Percentiles rank a stretch among this genome's conserved stretches.
phyloP scores from a whole-genome alignment of 2,329 filamentous ascomycete genomes.

The Cyclaneusma minus region DNA sequence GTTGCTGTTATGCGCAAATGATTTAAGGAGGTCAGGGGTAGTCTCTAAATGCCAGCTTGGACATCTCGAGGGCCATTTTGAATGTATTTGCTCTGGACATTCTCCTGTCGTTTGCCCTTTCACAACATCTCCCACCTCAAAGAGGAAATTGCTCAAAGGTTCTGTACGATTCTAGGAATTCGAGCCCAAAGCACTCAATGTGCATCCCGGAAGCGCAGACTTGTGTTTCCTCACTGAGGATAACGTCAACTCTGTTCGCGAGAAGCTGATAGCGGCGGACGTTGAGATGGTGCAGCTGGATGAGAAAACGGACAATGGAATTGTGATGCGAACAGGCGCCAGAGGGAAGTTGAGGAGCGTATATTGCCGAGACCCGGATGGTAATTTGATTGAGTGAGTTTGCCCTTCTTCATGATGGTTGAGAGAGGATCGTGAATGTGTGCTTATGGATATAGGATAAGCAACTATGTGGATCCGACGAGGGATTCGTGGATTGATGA shows the following conservation, averaged over 20 bases:
- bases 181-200: conserved; percentile 38
- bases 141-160: no score
- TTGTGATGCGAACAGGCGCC: conserved; percentile 40
- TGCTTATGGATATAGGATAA: not conserved
- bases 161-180: conserved; percentile 25
- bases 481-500: no score
- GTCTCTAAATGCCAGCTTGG: no score
- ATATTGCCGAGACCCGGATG: conserved; percentile 45
- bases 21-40: not conserved
- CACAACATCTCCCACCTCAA: no score
- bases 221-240: conserved; percentile 41
- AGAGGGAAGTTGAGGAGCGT: conserved; percentile 37
- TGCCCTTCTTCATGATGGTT: not conserved
- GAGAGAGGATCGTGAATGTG: conserved; percentile 1
- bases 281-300: conserved; percentile 26
- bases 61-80: no score
- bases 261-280: conserved; percentile 23
- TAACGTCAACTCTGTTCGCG: conserved; percentile 29
- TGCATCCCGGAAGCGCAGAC: conserved; percentile 40
- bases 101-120: no score
- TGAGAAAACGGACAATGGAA: conserved; percentile 24
- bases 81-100: no score
- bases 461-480: no score
- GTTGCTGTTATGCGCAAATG: not conserved
- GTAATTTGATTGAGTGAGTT: conserved; percentile 42